phyloP scores from a whole-genome alignment of 495 filamentous ascomycete species.

The Viridothelium virens region DNA sequence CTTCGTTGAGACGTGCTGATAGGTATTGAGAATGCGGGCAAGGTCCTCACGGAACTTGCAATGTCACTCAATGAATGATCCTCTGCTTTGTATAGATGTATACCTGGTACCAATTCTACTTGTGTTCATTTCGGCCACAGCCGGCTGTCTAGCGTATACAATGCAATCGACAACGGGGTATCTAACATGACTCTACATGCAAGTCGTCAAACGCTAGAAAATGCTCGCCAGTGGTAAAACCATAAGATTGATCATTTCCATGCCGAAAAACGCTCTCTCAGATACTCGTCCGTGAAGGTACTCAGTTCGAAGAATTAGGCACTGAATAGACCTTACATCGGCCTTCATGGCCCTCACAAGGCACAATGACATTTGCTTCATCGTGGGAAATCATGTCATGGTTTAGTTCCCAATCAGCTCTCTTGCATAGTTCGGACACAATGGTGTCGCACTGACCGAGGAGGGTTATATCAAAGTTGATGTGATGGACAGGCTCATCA shows the following conservation, averaged over 20 bases:
- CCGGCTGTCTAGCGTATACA: background rate
- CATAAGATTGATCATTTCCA: background rate
- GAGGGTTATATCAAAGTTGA: slow-evolving; percentile 91
- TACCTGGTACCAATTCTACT: too few relatives aligned
- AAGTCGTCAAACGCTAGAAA: background rate
- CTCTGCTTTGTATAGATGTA: too few relatives aligned
- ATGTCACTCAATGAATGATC: too few relatives aligned
- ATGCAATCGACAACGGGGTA: background rate
- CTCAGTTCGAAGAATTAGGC: background rate
- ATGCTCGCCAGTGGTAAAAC: background rate
- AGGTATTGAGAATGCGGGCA: background rate
- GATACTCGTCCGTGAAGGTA: background rate
- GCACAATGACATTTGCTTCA: background rate
- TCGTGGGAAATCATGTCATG: slow-evolving; percentile 68
- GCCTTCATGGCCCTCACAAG: slow-evolving; percentile 2
- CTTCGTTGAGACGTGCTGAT: background rate
- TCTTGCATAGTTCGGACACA: slow-evolving; percentile 77
- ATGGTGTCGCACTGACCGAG: slow-evolving; percentile 90
- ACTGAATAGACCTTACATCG: background rate
- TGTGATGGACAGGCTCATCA: slow-evolving; percentile 65
- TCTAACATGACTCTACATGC: background rate
- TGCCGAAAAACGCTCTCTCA: background rate
- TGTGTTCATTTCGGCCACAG: too few relatives aligned
- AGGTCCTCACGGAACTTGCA: too few relatives aligned
- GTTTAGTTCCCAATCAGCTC: slow-evolving; percentile 78